Conservation (phyloP, 139 green algal species). For the Chlamydomonas asymmetrica region DNA sequence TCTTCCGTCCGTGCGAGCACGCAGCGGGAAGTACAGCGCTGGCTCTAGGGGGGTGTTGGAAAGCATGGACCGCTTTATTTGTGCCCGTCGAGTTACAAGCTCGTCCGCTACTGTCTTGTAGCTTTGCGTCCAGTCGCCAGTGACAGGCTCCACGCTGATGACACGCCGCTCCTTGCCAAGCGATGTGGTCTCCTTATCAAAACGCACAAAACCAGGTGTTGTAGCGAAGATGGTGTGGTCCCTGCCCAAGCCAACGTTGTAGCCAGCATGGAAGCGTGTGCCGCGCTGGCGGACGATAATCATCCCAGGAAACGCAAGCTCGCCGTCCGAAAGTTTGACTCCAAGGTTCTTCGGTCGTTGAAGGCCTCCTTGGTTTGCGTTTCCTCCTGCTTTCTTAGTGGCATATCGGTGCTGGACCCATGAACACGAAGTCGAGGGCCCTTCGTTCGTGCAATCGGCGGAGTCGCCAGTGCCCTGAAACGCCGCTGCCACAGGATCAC, state of each 20-base stretch:
- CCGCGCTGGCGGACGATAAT: conserved; percentile 93
- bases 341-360: conserved; percentile 89
- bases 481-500: no score
- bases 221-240: conserved; percentile 92
- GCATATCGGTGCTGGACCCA: conserved; percentile 17
- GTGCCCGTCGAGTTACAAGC: conserved; percentile 6
- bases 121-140: background rate
- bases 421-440: no score
- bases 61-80: conserved; percentile 25
- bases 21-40: conserved; percentile 16
- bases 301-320: conserved; percentile 80
- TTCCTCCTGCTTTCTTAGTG: conserved; percentile 66
- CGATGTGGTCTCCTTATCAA: conserved; percentile 37
- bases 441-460: no score
- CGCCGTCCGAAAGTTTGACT: conserved; percentile 83
- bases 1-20: background rate
- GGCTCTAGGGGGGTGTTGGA: conserved; percentile 11
- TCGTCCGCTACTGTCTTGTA: background rate
- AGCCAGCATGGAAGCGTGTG: conserved; percentile 84
- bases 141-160: conserved; percentile 12
- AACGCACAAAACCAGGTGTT: conserved; percentile 70
- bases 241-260: conserved; percentile 72
- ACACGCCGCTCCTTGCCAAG: conserved; percentile 16
- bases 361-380: conserved; percentile 78
- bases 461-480: no score